These are phyloP conservation scores for Eucalyptus marginata DNA, from an alignment of 345 rosid species.

Conservation along the genomic window DNA sequence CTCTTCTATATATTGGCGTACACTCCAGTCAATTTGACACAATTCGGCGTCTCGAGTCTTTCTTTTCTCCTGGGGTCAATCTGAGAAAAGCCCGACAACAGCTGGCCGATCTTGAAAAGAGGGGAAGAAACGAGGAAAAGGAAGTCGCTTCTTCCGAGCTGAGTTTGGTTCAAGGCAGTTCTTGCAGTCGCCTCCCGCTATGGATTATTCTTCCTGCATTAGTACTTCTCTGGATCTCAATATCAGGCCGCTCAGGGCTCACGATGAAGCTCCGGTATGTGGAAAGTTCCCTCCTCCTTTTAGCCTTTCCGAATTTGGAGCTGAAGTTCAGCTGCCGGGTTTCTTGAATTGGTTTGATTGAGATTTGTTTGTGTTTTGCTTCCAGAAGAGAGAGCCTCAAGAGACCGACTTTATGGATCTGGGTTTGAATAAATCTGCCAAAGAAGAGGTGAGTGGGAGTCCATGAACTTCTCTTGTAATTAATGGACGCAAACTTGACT, in stretches of 20 bases:
- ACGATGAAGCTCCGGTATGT: constrained; percentile 3
- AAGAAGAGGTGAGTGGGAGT: constrained; percentile 23
- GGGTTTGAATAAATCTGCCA: constrained; percentile 12
- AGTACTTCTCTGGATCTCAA: constrained; percentile 57
- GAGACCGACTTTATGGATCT: constrained; percentile 10
- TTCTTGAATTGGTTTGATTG: neutral
- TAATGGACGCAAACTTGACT: neutral
- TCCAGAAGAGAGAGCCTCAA: constrained; percentile 12
- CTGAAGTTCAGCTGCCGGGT: neutral
- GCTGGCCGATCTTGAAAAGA: neutral
- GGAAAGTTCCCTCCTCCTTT: neutral
- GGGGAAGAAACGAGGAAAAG: neutral
- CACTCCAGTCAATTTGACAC: neutral
- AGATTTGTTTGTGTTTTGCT: neutral
- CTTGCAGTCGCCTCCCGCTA: neutral
- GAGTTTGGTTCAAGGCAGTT: neutral
- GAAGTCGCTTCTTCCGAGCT: neutral
- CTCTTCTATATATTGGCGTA: neutral
- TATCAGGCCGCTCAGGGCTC: constrained; percentile 16
- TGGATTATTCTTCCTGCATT: constrained; percentile 38
- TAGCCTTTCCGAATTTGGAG: neutral
- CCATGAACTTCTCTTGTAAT: neutral
- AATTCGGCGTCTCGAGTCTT: neutral
- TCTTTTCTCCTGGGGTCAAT: neutral
- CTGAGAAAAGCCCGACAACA: neutral